Percentiles rank a stretch among this genome's conserved stretches.
Conservation (phyloP, 177 flowering plant genomes). For the Vitis hybrid region DNA sequence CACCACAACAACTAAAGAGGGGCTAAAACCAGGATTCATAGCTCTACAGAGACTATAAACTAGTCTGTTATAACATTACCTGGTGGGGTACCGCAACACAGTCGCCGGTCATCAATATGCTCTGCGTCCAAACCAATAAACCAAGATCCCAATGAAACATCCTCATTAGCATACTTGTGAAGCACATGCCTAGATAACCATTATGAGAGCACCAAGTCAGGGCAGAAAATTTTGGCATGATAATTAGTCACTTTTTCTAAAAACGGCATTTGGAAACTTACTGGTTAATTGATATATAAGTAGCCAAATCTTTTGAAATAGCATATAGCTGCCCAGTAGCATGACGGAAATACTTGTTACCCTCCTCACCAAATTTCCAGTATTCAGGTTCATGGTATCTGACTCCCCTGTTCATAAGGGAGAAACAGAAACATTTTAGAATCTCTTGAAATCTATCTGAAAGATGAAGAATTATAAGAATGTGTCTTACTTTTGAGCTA, state of each 20-base stretch:
- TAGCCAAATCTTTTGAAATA: constrained; percentile 76
- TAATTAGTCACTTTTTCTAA: neutral
- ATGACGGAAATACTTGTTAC: constrained; percentile 90
- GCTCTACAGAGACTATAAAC: no score
- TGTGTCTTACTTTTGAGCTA: constrained; percentile 68
- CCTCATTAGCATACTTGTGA: constrained; percentile 86
- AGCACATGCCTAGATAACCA: constrained; percentile 58
- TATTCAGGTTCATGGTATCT: constrained; percentile 91
- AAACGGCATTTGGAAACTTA: constrained; percentile 27
- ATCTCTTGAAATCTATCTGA: neutral
- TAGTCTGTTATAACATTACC: constrained; percentile 39
- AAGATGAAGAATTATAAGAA: neutral
- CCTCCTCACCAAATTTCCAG: constrained; percentile 96
- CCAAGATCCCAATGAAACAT: constrained; percentile 93
- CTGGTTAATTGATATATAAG: constrained; percentile 78
- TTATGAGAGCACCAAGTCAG: neutral
- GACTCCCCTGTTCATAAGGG: constrained; percentile 60
- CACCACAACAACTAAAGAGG: no score
- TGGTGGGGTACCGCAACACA: constrained; percentile 92
- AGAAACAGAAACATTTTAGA: neutral
- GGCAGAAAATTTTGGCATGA: neutral
- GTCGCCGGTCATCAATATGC: constrained; percentile 85
- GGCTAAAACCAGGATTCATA: no score
- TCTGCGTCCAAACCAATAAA: constrained; percentile 85
- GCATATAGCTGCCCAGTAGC: constrained; percentile 95